Conservation (phyloP, 352 stramenopile genomes). For the Phytophthora citrophthora region DNA sequence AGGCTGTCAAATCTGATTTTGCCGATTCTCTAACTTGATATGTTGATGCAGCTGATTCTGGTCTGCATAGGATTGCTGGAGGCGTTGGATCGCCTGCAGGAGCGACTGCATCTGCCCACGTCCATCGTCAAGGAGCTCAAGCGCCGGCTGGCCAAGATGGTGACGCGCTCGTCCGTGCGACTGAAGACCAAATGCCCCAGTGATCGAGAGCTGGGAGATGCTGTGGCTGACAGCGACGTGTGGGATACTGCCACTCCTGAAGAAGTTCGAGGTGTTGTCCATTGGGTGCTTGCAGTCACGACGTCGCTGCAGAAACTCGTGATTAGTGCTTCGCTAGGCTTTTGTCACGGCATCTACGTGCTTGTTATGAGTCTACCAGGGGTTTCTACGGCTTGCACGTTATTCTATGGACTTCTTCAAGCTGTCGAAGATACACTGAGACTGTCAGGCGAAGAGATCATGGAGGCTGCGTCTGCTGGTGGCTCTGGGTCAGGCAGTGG, state of each 20-base stretch:
- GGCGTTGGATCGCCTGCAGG: constrained; percentile 75
- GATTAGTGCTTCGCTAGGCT: constrained; percentile 48
- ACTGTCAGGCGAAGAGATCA: constrained; percentile 46
- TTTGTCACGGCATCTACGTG: constrained; percentile 77
- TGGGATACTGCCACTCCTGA: constrained; percentile 64
- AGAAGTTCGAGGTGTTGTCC: constrained; percentile 69
- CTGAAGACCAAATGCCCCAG: constrained; percentile 35
- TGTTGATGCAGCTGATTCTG: constrained; percentile 61
- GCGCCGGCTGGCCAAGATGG: constrained; percentile 68
- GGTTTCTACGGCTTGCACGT: constrained; percentile 67
- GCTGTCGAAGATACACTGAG: constrained; percentile 72
- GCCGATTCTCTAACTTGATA: constrained; percentile 13
- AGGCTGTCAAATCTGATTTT: constrained; percentile 11
- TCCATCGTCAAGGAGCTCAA: constrained; percentile 81
- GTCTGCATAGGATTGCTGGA: constrained; percentile 82
- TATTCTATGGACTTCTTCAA: constrained; percentile 75
- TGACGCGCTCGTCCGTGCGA: constrained; percentile 55
- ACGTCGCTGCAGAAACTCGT: constrained; percentile 68
- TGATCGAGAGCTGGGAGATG: constrained; percentile 40
- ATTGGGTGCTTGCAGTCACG: constrained; percentile 67
- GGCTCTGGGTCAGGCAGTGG: constrained; percentile 22
- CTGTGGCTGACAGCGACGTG: constrained; percentile 61
- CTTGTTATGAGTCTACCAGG: constrained; percentile 78
- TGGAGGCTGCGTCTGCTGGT: constrained; percentile 36
- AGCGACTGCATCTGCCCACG: constrained; percentile 69